Evolutionary conservation across 192 early-diverging fungal genomes (phyloP).

Genomic region (Haplosporangium gracile): DNA sequence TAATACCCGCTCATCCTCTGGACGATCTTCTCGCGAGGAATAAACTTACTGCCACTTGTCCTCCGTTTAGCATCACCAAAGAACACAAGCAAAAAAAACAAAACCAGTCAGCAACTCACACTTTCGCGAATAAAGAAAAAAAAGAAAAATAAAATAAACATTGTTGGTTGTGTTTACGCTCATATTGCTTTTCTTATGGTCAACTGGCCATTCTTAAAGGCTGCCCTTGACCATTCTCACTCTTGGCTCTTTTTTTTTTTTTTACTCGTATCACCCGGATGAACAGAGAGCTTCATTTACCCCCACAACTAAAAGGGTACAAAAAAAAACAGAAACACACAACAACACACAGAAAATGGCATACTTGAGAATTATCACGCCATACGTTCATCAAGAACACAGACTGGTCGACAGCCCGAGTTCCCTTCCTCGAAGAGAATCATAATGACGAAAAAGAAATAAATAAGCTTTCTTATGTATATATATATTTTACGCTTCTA

Average conservation of each 20-base stretch:
- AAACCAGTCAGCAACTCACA: neutral
- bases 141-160: no score
- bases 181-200: no score
- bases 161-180: no score
- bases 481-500: neutral
- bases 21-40: conserved; percentile 25
- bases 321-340: no score
- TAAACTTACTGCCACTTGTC: neutral
- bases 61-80: neutral
- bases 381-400: neutral
- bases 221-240: neutral
- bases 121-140: no score
- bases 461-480: neutral
- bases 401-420: no score
- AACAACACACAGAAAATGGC: neutral
- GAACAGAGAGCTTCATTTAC: conserved; percentile 1
- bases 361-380: neutral
- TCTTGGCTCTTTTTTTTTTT: no score
- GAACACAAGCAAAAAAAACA: neutral
- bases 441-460: no score
- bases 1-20: conserved; percentile 14
- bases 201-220: no score
- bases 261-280: neutral
- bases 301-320: neutral
- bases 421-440: no score